phyloP scores from a whole-genome alignment of 23 red algal genomes.

The Gracilaria vermiculophylla region DNA sequence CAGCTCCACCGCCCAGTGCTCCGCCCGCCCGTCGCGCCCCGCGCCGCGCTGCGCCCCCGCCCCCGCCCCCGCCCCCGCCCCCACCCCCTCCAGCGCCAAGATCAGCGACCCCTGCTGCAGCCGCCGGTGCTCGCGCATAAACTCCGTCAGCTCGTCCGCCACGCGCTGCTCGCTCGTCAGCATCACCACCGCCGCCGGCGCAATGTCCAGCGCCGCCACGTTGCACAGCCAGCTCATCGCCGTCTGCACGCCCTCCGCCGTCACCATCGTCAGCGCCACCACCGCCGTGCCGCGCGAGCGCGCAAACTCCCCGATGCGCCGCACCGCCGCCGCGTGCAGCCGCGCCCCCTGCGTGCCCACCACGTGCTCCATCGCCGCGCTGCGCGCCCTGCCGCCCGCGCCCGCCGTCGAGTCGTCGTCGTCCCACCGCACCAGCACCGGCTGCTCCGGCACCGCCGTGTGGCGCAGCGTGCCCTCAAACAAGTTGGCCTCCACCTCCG shows the following conservation, averaged over 20 bases:
- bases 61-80: too few relatives aligned
- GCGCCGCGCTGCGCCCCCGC: background rate
- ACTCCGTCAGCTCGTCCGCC: slow-evolving; percentile 1
- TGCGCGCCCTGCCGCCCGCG: background rate
- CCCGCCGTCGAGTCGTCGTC: background rate
- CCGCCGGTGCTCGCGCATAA: background rate
- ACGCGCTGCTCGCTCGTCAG: slow-evolving; percentile 21
- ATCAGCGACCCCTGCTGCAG: slow-evolving; percentile 28
- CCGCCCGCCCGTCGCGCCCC: slow-evolving; percentile 6
- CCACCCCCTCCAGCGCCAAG: slow-evolving; percentile 16
- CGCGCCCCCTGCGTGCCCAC: background rate
- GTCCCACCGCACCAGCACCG: slow-evolving; percentile 24
- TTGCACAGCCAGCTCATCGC: slow-evolving; percentile 66
- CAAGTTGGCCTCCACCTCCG: slow-evolving; percentile 29
- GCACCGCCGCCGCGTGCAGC: background rate
- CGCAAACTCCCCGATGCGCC: slow-evolving; percentile 49
- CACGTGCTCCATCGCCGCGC: slow-evolving; percentile 11
- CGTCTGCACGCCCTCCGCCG: slow-evolving; percentile 11
- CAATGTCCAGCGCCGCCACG: slow-evolving; percentile 41
- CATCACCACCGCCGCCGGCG: slow-evolving; percentile 53
- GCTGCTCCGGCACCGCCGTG: slow-evolving; percentile 32
- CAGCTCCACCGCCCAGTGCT: slow-evolving; percentile 57
- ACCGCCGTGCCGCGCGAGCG: background rate
- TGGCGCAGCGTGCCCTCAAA: slow-evolving; percentile 18
- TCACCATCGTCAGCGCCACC: slow-evolving; percentile 50